Evolutionary conservation across 2,329 filamentous ascomycete species (phyloP).

Genomic region (Talaromyces sp.): DNA sequence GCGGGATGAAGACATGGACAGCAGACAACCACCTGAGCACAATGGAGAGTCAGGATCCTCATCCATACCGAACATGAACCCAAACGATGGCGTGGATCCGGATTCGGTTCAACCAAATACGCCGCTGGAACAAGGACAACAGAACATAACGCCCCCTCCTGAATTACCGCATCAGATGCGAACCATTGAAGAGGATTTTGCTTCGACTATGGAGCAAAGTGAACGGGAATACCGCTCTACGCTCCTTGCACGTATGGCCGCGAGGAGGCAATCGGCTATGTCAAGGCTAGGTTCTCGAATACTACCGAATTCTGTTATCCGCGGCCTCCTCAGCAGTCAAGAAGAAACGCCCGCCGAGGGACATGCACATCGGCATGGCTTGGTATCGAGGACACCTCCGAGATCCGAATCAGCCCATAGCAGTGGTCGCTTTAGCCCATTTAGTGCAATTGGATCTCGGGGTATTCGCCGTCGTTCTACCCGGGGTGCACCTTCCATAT

Average conservation of each 20-base stretch:
- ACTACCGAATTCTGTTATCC: slow-evolving; percentile 50
- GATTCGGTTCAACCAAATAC: slow-evolving; percentile 14
- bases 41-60: slow-evolving; percentile 24
- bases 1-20: slow-evolving; percentile 42
- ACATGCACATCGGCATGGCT: slow-evolving; percentile 47
- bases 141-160: slow-evolving; percentile 14
- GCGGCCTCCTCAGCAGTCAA: slow-evolving; percentile 48
- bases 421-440: slow-evolving; percentile 43
- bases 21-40: slow-evolving; percentile 31
- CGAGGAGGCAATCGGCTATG: slow-evolving; percentile 50
- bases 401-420: slow-evolving; percentile 38
- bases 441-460: slow-evolving; percentile 43
- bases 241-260: slow-evolving; percentile 38
- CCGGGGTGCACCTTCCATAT: slow-evolving; percentile 43
- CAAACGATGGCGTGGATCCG: slow-evolving; percentile 16
- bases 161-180: slow-evolving; percentile 28
- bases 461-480: slow-evolving; percentile 44
- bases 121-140: slow-evolving; percentile 22
- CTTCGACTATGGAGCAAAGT: slow-evolving; percentile 34
- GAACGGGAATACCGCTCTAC: slow-evolving; percentile 36
- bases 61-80: slow-evolving; percentile 18
- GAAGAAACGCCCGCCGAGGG: slow-evolving; percentile 51
- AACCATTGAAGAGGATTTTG: slow-evolving; percentile 42
- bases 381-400: slow-evolving; percentile 41
- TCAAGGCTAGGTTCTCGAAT: slow-evolving; percentile 52